These are phyloP conservation scores for Ascochyta rabiei DNA, from an alignment of 2,329 filamentous ascomycete genomes.

Conservation along the genomic window DNA sequence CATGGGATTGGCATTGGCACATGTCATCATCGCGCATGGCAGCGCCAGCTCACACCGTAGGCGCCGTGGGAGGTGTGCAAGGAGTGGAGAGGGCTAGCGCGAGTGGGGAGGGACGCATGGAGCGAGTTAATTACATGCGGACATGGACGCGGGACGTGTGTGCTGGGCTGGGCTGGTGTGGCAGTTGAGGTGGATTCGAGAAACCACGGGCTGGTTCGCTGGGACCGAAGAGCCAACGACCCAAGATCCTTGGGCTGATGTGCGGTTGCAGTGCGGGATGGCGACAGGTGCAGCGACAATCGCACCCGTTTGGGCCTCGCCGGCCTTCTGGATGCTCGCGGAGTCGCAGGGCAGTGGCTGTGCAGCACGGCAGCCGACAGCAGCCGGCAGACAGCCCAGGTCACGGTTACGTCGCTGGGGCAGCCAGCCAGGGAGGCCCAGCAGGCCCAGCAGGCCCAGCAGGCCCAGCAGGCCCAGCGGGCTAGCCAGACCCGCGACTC, in stretches of 20 bases:
- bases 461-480: too few species aligned
- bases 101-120: conserved; percentile 20
- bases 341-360: conserved; percentile 46
- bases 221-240: too few species aligned
- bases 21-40: conserved; percentile 43
- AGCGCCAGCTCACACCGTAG: conserved; percentile 39
- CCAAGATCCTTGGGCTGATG: conserved; percentile 23
- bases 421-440: background rate
- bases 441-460: too few species aligned
- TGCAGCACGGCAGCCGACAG: conserved; percentile 34
- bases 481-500: conserved; percentile 22
- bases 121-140: conserved; percentile 35
- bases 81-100: conserved; percentile 25
- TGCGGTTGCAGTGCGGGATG: conserved; percentile 31
- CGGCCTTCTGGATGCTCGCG: conserved; percentile 35
- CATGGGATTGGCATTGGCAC: conserved; percentile 29
- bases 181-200: conserved; percentile 36
- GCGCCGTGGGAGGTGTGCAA: conserved; percentile 26
- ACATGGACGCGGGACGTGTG: conserved; percentile 17
- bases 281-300: conserved; percentile 44
- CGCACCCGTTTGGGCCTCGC: conserved; percentile 32
- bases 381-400: conserved; percentile 21
- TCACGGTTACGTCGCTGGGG: too few species aligned
- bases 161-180: conserved; percentile 1
- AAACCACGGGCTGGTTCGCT: conserved; percentile 43